Conservation (phyloP, 495 filamentous ascomycete genomes). For the Tricharina praecox region DNA sequence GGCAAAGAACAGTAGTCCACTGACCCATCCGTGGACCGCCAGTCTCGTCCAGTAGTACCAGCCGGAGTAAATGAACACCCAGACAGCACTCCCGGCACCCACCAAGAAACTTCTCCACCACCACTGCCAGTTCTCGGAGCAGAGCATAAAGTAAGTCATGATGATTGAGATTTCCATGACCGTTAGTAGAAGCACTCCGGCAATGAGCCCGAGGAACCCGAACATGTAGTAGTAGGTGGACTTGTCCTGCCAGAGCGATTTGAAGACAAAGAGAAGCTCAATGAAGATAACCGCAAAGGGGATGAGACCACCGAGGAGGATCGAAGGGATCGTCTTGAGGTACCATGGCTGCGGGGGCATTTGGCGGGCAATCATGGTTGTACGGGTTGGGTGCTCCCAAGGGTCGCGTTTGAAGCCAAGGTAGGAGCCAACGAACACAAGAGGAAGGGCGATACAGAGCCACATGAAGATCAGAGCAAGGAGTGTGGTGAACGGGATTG, state of each 20-base stretch:
- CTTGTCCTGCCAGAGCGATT: conserved; percentile 83
- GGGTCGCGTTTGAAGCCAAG: conserved; percentile 51
- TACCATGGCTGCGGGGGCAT: conserved; percentile 75
- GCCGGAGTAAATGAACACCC: conserved; percentile 72
- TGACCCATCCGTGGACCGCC: conserved; percentile 68
- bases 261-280: conserved; percentile 83
- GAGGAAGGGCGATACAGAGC: conserved; percentile 76
- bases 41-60: conserved; percentile 79
- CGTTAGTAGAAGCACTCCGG: conserved; percentile 55
- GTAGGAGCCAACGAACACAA: conserved; percentile 77
- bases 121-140: conserved; percentile 84
- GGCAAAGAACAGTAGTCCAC: conserved; percentile 68
- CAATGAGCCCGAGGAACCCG: conserved; percentile 69
- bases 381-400: conserved; percentile 84
- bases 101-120: conserved; percentile 88
- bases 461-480: conserved; percentile 62
- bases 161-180: conserved; percentile 83
- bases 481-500: conserved; percentile 74
- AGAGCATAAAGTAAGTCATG: conserved; percentile 72
- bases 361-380: conserved; percentile 52
- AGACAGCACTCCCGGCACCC: conserved; percentile 60
- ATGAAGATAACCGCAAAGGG: conserved; percentile 91
- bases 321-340: conserved; percentile 40
- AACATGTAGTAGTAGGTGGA: conserved; percentile 91
- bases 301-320: conserved; percentile 62